A percentile compares a stretch with the other conserved stretches of the same genome.
Conservation (phyloP, 192 early-diverging fungal genomes). For the Podila horticola region DNA sequence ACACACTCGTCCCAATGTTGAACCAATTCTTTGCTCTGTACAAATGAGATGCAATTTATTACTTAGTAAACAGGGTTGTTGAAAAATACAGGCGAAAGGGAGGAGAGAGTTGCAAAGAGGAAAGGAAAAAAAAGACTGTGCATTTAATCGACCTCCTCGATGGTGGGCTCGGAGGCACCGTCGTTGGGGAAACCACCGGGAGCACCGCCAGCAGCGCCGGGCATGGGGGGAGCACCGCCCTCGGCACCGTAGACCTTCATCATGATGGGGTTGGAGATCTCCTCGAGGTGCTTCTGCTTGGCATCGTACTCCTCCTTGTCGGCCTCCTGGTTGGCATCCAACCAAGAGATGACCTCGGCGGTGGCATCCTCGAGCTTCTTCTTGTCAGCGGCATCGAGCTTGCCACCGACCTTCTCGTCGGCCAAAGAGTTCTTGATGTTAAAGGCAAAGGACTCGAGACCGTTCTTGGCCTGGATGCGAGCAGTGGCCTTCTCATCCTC, state of each 20-base stretch:
- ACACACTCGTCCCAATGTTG: not conserved
- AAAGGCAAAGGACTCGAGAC: conserved; percentile 96
- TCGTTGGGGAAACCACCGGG: conserved; percentile 81
- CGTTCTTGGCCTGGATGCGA: conserved; percentile 93
- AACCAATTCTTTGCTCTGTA: conserved; percentile 2
- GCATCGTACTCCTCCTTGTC: conserved; percentile 98
- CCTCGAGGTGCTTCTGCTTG: conserved; percentile 95
- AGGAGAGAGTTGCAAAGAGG: conserved; percentile 16
- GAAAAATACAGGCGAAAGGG: conserved; percentile 12
- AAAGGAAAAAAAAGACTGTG: conserved; percentile 7
- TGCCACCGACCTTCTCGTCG: conserved; percentile 85
- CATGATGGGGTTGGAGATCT: conserved; percentile 97
- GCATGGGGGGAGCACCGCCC: conserved; percentile 73
- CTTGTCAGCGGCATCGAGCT: conserved; percentile 91
- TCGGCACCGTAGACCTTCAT: conserved; percentile 89
- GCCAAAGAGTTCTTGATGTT: conserved; percentile 89
- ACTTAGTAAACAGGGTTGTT: conserved; percentile 5
- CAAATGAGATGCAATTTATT: conserved; percentile 4
- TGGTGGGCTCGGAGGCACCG: conserved; percentile 68
- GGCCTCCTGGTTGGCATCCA: conserved; percentile 94
- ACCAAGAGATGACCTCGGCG: conserved; percentile 95
- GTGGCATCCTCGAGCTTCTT: conserved; percentile 83
- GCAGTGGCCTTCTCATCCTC: conserved; percentile 96
- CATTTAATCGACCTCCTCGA: conserved; percentile 83
- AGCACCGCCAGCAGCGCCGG: conserved; percentile 75